A percentile compares a stretch with the other conserved stretches of the same genome.
Conservation (phyloP, 108 stramenopile genomes). For the Licmophora abbreviata region DNA sequence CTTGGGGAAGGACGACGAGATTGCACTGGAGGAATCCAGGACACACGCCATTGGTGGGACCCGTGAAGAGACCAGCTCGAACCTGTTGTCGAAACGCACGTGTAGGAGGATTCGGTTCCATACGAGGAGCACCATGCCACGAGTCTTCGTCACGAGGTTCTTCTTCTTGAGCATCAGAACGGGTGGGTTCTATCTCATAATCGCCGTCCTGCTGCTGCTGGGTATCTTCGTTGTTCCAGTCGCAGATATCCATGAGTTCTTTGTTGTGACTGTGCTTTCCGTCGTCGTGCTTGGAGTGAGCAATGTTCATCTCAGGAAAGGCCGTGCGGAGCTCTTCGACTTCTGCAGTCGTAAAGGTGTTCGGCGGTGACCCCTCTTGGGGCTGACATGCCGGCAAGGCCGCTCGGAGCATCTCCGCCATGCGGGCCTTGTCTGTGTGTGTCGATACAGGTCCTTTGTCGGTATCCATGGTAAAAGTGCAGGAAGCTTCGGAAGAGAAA, state of each 20-base stretch:
- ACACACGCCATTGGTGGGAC: constrained; percentile 70
- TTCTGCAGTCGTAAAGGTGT: constrained; percentile 37
- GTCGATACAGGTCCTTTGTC: no score
- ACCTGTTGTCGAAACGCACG: constrained; percentile 33
- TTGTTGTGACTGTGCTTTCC: no score
- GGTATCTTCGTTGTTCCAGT: no score
- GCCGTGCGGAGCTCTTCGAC: constrained; percentile 26
- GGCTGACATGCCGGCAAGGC: constrained; percentile 36
- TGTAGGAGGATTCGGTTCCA: constrained; percentile 11
- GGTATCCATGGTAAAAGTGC: no score
- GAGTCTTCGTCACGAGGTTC: not conserved
- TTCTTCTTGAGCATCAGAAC: not conserved
- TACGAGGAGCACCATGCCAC: constrained; percentile 37
- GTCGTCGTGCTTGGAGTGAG: not conserved
- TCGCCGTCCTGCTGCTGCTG: not conserved
- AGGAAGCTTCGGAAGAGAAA: no score
- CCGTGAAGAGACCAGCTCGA: constrained; percentile 24
- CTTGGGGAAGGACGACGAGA: constrained; percentile 70
- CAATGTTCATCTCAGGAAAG: constrained; percentile 18
- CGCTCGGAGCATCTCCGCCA: constrained; percentile 15
- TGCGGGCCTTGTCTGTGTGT: no score
- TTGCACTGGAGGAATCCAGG: constrained; percentile 84
- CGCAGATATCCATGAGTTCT: no score
- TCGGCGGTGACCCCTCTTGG: constrained; percentile 42
- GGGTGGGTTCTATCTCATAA: not conserved